These are phyloP conservation scores for Penicillium paneum DNA, from an alignment of 2,329 filamentous ascomycete species.

Conservation along the genomic window DNA sequence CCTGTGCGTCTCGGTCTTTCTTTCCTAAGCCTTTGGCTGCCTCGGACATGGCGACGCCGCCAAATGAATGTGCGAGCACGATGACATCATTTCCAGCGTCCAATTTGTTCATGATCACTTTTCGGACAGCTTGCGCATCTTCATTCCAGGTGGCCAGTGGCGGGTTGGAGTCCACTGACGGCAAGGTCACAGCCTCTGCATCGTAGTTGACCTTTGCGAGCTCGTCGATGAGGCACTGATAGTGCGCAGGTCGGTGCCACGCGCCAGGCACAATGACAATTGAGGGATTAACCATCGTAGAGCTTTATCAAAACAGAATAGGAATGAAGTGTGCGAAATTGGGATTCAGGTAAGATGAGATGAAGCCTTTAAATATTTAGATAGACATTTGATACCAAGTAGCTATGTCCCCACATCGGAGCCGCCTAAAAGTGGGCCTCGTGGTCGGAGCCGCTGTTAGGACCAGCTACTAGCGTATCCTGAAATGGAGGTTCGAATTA, in stretches of 20 bases:
- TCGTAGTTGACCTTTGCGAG: conserved; percentile 20
- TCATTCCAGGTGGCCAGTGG: conserved; percentile 25
- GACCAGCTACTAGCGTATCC: too few relatives aligned
- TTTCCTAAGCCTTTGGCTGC: conserved; percentile 30
- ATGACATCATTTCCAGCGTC: conserved; percentile 31
- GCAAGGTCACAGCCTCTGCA: conserved; percentile 22
- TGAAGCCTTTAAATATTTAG: not conserved
- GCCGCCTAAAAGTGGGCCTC: not conserved
- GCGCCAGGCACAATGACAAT: conserved; percentile 32
- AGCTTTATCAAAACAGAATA: not conserved
- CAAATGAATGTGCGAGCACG: conserved; percentile 33
- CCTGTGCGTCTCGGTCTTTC: conserved; percentile 17
- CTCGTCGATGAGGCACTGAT: conserved; percentile 20
- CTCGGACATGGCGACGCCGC: conserved; percentile 32
- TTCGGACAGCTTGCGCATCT: conserved; percentile 26
- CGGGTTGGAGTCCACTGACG: conserved; percentile 26
- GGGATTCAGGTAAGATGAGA: not conserved
- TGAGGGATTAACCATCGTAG: conserved; percentile 22
- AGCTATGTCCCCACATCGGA: not conserved
- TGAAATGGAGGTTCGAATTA: too few relatives aligned
- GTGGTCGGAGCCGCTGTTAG: conserved; percentile 2
- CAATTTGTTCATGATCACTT: conserved; percentile 20
- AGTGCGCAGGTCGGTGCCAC: conserved; percentile 29
- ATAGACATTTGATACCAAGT: not conserved
- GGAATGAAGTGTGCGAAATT: not conserved